A percentile compares a stretch with the other conserved stretches of the same genome.
Evolutionary conservation across 2,329 filamentous ascomycete genomes (phyloP).

Genomic region (Xylariaceae sp.): DNA sequence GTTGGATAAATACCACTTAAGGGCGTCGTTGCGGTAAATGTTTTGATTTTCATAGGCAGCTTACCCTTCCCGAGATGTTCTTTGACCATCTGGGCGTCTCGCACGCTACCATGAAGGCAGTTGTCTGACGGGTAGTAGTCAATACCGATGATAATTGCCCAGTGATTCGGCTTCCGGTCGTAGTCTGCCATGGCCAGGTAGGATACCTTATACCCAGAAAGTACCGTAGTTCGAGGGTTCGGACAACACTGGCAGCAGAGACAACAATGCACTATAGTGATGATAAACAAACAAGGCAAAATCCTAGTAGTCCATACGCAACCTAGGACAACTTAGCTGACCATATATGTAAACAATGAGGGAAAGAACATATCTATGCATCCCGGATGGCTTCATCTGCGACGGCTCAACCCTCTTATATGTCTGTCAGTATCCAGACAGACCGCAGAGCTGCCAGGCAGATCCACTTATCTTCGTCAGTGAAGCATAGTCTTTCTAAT

Average conservation of each 20-base stretch:
- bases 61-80: neutral
- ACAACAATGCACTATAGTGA: neutral
- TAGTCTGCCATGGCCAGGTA: neutral
- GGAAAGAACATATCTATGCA: no score
- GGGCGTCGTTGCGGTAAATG: slow-evolving; percentile 2
- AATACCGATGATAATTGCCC: slow-evolving; percentile 5
- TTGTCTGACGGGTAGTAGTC: slow-evolving; percentile 1
- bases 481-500: no score
- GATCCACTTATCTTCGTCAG: no score
- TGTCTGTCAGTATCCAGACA: no score
- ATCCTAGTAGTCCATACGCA: no score
- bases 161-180: neutral
- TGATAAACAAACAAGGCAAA: neutral
- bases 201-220: neutral
- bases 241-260: neutral
- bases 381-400: no score
- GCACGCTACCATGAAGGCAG: slow-evolving; percentile 1
- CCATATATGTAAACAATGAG: no score
- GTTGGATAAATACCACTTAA: neutral
- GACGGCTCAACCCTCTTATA: no score
- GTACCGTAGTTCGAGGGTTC: neutral
- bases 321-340: no score
- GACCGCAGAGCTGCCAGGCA: no score
- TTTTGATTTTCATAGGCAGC: neutral
- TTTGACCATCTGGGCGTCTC: slow-evolving; percentile 1